Evolutionary conservation across 805 yeast genomes (phyloP), one percentile per base, ranked within the genome.

Genomic region (Saccharomyces cerevisiae): DNA sequence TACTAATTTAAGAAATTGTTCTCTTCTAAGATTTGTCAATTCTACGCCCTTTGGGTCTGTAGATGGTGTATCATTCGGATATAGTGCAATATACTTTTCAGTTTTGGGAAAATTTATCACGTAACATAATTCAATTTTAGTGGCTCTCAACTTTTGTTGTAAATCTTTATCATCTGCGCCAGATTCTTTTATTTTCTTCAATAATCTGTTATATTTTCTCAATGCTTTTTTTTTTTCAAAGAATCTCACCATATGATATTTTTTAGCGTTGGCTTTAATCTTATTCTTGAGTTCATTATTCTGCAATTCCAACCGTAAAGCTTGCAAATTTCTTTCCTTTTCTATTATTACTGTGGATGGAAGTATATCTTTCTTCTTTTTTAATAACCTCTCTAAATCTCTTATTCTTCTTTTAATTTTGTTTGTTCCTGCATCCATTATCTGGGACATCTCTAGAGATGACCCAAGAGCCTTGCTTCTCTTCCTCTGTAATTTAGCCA

Each of bases 161-260:
- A 70, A 67, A 13, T 65, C 61, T 41, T 59, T 60, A 13, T 55
- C 63, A 21, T 64, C 62, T 29, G 65, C 65, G 6, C 62, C 66
- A 4, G 67, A 52, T 3, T 56, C 61, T 22, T 61, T 67, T 13
- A 67, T 53, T 48, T 64, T 59, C 55, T 75, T 76, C 49, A 69
- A 65, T 5, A 71, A 66, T 54, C 75, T 73, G 59, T 84, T 86
- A 64, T 87, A 81, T 55, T 75, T 79, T 65, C 96, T 79, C 27
- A 81, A 61, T 0, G 96, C 94, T 76, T 90, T 91, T 73, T 89
- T 89, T 65, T 79, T 82, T 70, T 91, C 98, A 58, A 94, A 89
- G 67, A 94, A 94, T 60, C 92, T 79, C 50, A 94, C 89, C 91
- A 89, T 90, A 67, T 89, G 97, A 68, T 94, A 94, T 71, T 85